Evolutionary conservation across 129 eudicot genomes (phyloP), one percentile per base, ranked within the genome.

Genomic region (Lactuca saligna): DNA sequence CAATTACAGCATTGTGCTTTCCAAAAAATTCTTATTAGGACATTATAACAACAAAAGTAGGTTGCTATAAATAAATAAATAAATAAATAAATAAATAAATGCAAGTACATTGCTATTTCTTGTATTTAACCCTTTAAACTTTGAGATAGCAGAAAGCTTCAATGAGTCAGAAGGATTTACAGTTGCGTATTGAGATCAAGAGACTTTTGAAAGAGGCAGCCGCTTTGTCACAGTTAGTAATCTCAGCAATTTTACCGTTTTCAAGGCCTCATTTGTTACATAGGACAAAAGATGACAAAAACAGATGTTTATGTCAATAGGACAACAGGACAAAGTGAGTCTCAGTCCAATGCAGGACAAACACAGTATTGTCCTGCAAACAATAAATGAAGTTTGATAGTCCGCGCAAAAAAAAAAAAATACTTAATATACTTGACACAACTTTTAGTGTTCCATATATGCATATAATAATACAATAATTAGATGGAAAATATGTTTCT

Each of bases 141-240:
- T 35, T 35, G 38, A 35, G 38, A 3, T 61, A 25, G 48, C 75
- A 88, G 96, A 83, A 68, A 81, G 85, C 85, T 76, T 66, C 84
- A 9, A 78, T 29, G 68, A 77, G 55, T 16, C 72, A 76, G 34
- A 65, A 53, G 54, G 96, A 81, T 42, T 57, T 35, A 68, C 65
- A 74, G 62, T 66, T 88, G 79, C 89, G 86, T 15, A 69, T 68
- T 20, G 96, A 88, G 78, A 88, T 88, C 60, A 88, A 88, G 78
- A 80, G 70, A 80, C 79, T 88, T 1, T 77, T 78, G 37, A 88
- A 83, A 78, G 92, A 85, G 80, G 91, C 96, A 5, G 78, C 77
- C 54, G 51, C 87, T 38, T 74, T 73, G 65, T 83, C 96, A 69
- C 96, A 85, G 96, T 85, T 25, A 83, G 89, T 81, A 61, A 11